phyloP scores from a whole-genome alignment of 441 rosid genomes.

The Eugenia klotzschiana region DNA sequence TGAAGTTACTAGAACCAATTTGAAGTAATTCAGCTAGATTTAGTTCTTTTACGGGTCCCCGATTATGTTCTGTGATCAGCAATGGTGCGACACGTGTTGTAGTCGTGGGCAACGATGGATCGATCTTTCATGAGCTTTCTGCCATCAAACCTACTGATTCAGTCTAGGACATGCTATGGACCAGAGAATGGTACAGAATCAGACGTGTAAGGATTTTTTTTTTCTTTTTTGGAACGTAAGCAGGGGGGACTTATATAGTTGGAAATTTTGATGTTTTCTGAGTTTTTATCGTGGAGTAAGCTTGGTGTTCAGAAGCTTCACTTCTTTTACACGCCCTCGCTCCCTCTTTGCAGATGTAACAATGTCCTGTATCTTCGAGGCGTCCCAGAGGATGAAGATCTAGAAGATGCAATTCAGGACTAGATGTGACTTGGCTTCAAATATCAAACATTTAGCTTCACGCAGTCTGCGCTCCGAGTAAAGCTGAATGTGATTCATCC shows the following conservation, averaged over 20 bases:
- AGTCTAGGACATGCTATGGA: background rate
- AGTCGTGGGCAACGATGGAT: background rate
- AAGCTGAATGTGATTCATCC: background rate
- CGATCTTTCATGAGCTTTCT: background rate
- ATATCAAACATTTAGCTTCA: background rate
- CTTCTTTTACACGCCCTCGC: background rate
- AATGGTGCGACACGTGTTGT: background rate
- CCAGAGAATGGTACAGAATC: background rate
- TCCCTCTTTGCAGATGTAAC: constrained; percentile 44
- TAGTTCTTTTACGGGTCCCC: background rate
- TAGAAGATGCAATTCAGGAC: constrained; percentile 58
- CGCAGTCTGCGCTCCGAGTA: background rate
- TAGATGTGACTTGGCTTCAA: background rate
- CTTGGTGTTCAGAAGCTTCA: background rate
- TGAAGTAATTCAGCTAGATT: background rate
- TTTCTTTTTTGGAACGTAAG: background rate
- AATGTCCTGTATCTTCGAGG: constrained; percentile 69
- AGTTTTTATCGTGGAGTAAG: background rate
- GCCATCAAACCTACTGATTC: background rate
- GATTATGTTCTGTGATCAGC: background rate
- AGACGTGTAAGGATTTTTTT: background rate
- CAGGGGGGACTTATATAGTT: background rate
- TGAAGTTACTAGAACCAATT: background rate
- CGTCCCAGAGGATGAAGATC: constrained; percentile 66
- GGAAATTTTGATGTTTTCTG: background rate